phyloP scores from a whole-genome alignment of 805 yeast species.

The Lachancea mirantina region DNA sequence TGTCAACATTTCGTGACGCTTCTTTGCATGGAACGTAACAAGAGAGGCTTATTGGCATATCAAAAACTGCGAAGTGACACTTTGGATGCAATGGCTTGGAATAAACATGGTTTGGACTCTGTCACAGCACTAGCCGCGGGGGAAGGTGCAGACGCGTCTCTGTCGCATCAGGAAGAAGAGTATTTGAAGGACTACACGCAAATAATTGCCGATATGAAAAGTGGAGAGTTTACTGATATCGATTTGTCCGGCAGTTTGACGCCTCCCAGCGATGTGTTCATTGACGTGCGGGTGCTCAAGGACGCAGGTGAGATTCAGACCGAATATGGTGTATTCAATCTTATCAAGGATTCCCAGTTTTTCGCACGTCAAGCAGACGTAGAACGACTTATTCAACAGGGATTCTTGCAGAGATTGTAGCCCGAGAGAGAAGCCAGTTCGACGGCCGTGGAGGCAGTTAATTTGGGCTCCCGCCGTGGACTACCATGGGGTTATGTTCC shows the following conservation, averaged over 20 bases:
- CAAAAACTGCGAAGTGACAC: constrained; percentile 63
- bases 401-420: constrained; percentile 71
- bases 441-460: no score
- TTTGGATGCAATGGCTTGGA: constrained; percentile 67
- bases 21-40: constrained; percentile 77
- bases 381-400: constrained; percentile 89
- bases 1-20: constrained; percentile 54
- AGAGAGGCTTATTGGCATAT: constrained; percentile 82
- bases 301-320: constrained; percentile 98
- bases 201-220: constrained; percentile 65
- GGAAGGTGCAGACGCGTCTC: constrained; percentile 18
- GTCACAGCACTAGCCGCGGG: constrained; percentile 30
- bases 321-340: constrained; percentile 90
- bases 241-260: constrained; percentile 84
- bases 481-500: no score
- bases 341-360: constrained; percentile 89
- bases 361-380: constrained; percentile 93
- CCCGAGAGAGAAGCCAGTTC: not conserved
- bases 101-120: constrained; percentile 38
- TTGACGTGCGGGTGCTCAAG: constrained; percentile 86
- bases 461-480: no score
- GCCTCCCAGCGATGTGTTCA: constrained; percentile 87
- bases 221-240: constrained; percentile 63
- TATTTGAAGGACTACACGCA: constrained; percentile 67
- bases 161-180: constrained; percentile 74